Base-by-base conservation (phyloP, 306 rosid species). In the Potentilla sterilis region DNA sequence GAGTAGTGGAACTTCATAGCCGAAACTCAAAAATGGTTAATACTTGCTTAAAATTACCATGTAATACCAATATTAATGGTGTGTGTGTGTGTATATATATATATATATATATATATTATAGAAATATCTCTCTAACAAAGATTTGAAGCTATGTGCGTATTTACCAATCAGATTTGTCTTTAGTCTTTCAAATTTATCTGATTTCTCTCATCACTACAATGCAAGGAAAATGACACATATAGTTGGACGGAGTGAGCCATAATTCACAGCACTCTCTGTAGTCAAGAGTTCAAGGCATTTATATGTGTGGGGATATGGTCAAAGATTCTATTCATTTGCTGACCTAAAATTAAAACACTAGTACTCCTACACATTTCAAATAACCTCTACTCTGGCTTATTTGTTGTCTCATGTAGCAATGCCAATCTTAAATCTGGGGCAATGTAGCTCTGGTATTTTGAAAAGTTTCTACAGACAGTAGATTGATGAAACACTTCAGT, bases 251-350 rank as follows among this genome's bases (percentile, higher is more conserved):
- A 65, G 28, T 18, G 47, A 65, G 47, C 69, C 47, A 65, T 38
- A 38, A 1, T n/a, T n/a, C 28, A 38, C 47, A 65, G 69, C 47
- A 65, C 6, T 65, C 69, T 64, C 69, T 40, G n/a, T 38, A 61
- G n/a, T 32, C 19, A 32, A 65, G 69, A 38, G 69, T 9, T 65
- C 47, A 65, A 35, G 43, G 2, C 44, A 15, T 16, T 16, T 7
- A 62, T 61, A 18, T 34, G 68, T 65, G 46, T 40, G 69, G 46
- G 47, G 24, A 10, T 6, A 40, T 37, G 69, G 69, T 38, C 69
- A 65, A 64, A 65, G 69, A 65, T 65, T 38, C 47, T 38, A 40
- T 65, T 65, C 47, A 65, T 19, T 65, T 65, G 46, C 69, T 65
- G 69, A 65, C 47, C 69, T 16, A 38, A 64, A 38, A 7, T 7